These are phyloP conservation scores for Delitschia confertaspora DNA, from an alignment of 495 filamentous ascomycete species.

Conservation along the genomic window DNA sequence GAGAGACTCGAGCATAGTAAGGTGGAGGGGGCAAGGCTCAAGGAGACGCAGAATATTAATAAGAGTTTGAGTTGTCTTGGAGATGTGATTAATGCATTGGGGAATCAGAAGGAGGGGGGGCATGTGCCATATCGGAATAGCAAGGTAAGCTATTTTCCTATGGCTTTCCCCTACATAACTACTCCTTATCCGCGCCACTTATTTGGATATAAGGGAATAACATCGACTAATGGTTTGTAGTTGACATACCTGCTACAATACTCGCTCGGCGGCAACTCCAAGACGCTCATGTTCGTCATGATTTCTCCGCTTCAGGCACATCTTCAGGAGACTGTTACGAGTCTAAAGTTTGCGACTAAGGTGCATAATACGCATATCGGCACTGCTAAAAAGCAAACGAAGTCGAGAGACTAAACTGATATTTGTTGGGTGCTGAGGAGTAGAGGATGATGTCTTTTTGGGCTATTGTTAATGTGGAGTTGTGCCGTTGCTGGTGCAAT, in stretches of 20 bases:
- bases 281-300: slow-evolving; percentile 99
- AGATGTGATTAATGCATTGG: slow-evolving; percentile 87
- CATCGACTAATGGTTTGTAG: slow-evolving; percentile 34
- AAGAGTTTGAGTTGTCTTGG: slow-evolving; percentile 83
- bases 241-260: slow-evolving; percentile 94
- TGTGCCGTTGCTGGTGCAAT: too few relatives aligned
- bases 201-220: neutral
- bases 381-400: slow-evolving; percentile 68
- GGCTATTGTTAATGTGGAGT: too few relatives aligned
- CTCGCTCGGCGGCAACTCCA: slow-evolving; percentile 87
- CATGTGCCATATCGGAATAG: slow-evolving; percentile 94
- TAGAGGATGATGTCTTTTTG: too few relatives aligned
- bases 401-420: slow-evolving; percentile 44
- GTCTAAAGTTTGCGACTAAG: slow-evolving; percentile 93
- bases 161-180: too few relatives aligned
- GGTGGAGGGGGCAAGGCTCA: slow-evolving; percentile 74
- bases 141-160: slow-evolving; percentile 51
- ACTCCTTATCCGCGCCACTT: neutral
- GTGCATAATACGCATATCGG: slow-evolving; percentile 86
- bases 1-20: slow-evolving; percentile 81
- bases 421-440: too few relatives aligned
- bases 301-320: slow-evolving; percentile 86
- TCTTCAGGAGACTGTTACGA: slow-evolving; percentile 85
- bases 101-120: slow-evolving; percentile 71
- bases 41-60: slow-evolving; percentile 97